phyloP scores from a whole-genome alignment of 1,139 yeast genomes.

The Kluyveromyces sp. region DNA sequence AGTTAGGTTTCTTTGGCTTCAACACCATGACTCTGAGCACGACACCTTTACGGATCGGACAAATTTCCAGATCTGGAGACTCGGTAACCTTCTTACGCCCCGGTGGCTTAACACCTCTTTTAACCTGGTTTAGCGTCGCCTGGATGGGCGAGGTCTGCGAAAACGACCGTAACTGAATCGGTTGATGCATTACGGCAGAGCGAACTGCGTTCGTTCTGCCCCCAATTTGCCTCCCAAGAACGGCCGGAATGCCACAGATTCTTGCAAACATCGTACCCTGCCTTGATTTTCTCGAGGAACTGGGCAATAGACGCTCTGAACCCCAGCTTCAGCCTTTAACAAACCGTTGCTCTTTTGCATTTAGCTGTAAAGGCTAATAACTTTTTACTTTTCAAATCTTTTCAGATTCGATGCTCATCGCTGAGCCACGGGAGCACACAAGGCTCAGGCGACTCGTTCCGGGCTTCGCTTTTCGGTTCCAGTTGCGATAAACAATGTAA shows the following conservation, averaged over 20 bases:
- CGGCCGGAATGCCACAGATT: neutral
- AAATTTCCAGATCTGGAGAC: constrained; percentile 74
- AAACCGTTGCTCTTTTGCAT: too few species aligned
- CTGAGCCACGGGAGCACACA: too few species aligned
- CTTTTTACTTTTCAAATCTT: neutral
- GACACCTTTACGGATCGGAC: constrained; percentile 88
- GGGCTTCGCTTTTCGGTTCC: too few species aligned
- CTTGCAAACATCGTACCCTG: neutral
- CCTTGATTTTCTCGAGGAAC: too few species aligned
- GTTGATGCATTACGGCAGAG: neutral
- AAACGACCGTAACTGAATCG: constrained; percentile 3
- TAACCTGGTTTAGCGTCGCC: constrained; percentile 70
- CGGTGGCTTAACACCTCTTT: constrained; percentile 57
- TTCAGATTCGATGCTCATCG: neutral
- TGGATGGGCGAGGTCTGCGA: constrained; percentile 22
- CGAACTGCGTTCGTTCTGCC: neutral
- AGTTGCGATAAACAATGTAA: too few species aligned
- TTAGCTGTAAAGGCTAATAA: too few species aligned
- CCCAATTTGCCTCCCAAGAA: neutral
- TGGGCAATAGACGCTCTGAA: too few species aligned
- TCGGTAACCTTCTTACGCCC: constrained; percentile 45
- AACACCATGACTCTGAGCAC: constrained; percentile 91
- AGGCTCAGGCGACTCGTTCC: too few species aligned
- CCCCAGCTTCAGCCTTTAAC: too few species aligned
- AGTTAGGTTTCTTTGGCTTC: constrained; percentile 97